A percentile compares a stretch with the other conserved stretches of the same genome.
Evolutionary conservation across 1,284 basidiomycete species (phyloP).

Genomic region (Sphaerobolus stellatus): DNA sequence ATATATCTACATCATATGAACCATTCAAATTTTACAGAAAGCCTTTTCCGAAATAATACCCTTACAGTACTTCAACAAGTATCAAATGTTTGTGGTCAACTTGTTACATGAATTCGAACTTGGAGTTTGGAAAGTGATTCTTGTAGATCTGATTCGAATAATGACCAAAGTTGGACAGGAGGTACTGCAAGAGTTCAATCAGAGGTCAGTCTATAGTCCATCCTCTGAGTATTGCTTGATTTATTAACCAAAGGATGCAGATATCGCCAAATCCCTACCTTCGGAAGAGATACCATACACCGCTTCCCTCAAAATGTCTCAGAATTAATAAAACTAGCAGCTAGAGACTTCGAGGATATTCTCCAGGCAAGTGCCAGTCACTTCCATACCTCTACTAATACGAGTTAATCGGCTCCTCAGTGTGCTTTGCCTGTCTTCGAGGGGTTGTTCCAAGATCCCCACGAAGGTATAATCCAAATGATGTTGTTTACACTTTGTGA

Average conservation of each 20-base stretch:
- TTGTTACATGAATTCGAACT: conserved; percentile 29
- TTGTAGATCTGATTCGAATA: conserved; percentile 26
- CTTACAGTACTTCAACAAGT: conserved; percentile 18
- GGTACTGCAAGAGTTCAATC: conserved; percentile 23
- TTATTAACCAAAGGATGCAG: conserved; percentile 13
- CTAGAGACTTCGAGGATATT: conserved; percentile 28
- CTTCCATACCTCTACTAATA: background rate
- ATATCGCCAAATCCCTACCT: conserved; percentile 23
- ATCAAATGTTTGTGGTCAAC: conserved; percentile 24
- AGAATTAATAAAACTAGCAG: conserved; percentile 29
- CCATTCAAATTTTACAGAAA: conserved; percentile 37
- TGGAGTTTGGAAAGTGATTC: conserved; percentile 27
- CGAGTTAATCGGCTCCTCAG: conserved; percentile 11
- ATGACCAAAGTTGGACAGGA: conserved; percentile 16
- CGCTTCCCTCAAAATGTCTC: conserved; percentile 22
- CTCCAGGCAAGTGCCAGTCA: conserved; percentile 26
- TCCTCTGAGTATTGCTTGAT: background rate
- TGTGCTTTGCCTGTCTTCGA: conserved; percentile 31
- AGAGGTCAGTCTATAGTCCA: conserved; percentile 16
- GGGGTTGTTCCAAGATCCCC: conserved; percentile 25
- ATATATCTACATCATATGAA: too few relatives aligned
- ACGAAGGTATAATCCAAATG: background rate
- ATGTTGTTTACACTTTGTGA: conserved; percentile 24
- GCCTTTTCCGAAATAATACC: conserved; percentile 27
- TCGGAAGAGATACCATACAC: conserved; percentile 24